Evolutionary conservation across 2,329 filamentous ascomycete species (phyloP).

Genomic region (Sphaerulina vaccinii): DNA sequence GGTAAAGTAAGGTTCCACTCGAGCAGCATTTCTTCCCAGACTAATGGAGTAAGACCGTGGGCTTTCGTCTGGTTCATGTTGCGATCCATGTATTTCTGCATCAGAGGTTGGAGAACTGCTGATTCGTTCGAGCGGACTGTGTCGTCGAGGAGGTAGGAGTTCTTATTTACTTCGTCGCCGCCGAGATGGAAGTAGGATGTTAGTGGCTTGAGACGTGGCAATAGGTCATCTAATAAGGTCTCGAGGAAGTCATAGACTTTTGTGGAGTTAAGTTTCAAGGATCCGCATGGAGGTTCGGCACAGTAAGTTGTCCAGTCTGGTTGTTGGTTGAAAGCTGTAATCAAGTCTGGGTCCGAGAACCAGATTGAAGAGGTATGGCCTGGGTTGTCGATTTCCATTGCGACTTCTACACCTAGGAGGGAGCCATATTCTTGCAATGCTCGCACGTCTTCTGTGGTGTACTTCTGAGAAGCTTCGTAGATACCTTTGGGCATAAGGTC

Average conservation of each 20-base stretch:
- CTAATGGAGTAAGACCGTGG: constrained; percentile 66
- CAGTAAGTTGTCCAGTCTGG: constrained; percentile 55
- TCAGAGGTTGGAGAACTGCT: constrained; percentile 66
- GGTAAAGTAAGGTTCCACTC: constrained; percentile 75
- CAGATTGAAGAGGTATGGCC: constrained; percentile 71
- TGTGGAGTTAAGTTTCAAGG: constrained; percentile 73
- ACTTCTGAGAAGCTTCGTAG: constrained; percentile 66
- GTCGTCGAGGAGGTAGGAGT: constrained; percentile 71
- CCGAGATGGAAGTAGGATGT: constrained; percentile 79
- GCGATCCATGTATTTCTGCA: constrained; percentile 74
- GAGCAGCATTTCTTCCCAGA: constrained; percentile 85
- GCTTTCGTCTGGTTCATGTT: constrained; percentile 65
- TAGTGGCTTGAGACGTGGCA: constrained; percentile 69
- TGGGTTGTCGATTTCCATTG: constrained; percentile 78
- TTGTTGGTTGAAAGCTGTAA: constrained; percentile 60
- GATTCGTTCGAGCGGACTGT: constrained; percentile 66
- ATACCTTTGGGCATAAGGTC: constrained; percentile 70
- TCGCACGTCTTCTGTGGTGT: constrained; percentile 63
- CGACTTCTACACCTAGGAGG: constrained; percentile 66
- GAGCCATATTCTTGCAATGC: constrained; percentile 69
- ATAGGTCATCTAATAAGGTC: constrained; percentile 69
- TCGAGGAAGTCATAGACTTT: constrained; percentile 70
- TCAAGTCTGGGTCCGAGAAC: constrained; percentile 67
- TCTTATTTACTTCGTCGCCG: constrained; percentile 80
- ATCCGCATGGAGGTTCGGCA: constrained; percentile 57